Base-by-base conservation (phyloP, 441 rosid species). In the Omphalea diandra region DNA sequence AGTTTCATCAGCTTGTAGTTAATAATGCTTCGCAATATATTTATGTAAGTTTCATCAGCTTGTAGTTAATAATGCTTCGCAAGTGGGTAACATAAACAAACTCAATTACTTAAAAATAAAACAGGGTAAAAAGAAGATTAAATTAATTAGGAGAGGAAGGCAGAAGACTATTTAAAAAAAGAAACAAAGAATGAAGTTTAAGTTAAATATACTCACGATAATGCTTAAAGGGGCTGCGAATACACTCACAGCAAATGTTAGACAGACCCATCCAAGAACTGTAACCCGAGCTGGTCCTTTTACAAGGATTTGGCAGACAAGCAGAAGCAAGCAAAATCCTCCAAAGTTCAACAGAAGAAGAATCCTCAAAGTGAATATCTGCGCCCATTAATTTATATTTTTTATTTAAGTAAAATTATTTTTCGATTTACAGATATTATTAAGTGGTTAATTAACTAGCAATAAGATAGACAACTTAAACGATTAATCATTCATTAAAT, bases 211-310 rank as follows among this genome's bases (percentile, higher is more conserved):
- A 36, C 86, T 77, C 49, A 91, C 97, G 83, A 92, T 78, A 43
- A 90, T 81, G 83, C 72, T 83, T 20, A 91, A 81, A 29, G 98
- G 98, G 12, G 97, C 92, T 0, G 87, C 94, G 54, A 90, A 94
- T 3, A 91, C 98, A 38, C 76, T 44, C 3, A 85, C 84, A 0
- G 98, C 76, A 22, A 94, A 68, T 6, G 76, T 70, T 17, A 84
- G 88, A 35, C 94, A 87, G 67, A 91, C 67, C 98, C 98, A 94
- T 24, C 98, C 98, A 3, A 91, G 82, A 40, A 90, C 71, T 29
- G 15, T 4, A 36, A 83, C 57, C 50, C 84, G 81, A 7, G 20
- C n/a, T 3, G 46, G 17, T 43, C 63, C 77, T 36, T 54, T 71
- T 1, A 81, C 62, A 1, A 81, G 64, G 44, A 86, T 88, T 46